A percentile compares a stretch with the other conserved stretches of the same genome.
These are phyloP conservation scores for Collybiopsis luxurians DNA, from an alignment of 768 basidiomycete genomes.

Conservation along the genomic window DNA sequence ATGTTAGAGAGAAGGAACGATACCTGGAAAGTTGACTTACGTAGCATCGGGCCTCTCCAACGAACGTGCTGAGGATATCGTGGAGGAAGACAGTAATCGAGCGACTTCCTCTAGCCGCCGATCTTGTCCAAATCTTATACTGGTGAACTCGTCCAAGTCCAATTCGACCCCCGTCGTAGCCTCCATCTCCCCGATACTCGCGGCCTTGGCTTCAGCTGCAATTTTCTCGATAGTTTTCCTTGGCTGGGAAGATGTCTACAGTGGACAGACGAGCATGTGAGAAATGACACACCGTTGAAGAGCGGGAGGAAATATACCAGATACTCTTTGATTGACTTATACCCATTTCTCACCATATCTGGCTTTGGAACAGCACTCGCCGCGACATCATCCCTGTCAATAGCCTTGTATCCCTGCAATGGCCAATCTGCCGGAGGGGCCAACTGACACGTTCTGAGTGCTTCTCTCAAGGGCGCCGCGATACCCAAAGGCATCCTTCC, in stretches of 20 bases:
- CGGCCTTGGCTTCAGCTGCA: constrained; percentile 45
- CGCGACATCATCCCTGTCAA: constrained; percentile 76
- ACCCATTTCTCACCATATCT: constrained; percentile 49
- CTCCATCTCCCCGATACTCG: constrained; percentile 54
- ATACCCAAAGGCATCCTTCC: constrained; percentile 65
- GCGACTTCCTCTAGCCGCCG: constrained; percentile 88
- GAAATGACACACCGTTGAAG: neutral
- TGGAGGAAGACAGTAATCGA: constrained; percentile 84
- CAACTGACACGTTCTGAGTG: constrained; percentile 78
- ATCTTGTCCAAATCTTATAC: constrained; percentile 89
- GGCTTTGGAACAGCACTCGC: constrained; percentile 51
- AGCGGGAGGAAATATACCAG: constrained; percentile 37
- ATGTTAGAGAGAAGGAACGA: constrained; percentile 2
- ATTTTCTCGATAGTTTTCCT: constrained; percentile 53
- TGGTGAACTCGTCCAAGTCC: constrained; percentile 69
- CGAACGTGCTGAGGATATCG: constrained; percentile 60
- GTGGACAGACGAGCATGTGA: constrained; percentile 4
- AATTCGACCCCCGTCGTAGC: constrained; percentile 70
- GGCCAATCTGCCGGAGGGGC: constrained; percentile 77
- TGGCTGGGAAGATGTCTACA: constrained; percentile 47
- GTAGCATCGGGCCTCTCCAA: constrained; percentile 68
- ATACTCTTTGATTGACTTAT: constrained; percentile 54
- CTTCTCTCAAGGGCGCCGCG: constrained; percentile 79
- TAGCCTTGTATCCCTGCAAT: constrained; percentile 59
- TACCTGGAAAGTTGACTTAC: constrained; percentile 35